Percentiles rank a stretch among this genome's conserved stretches.
Evolutionary conservation across 345 rosid species (phyloP).

Genomic region (Eucalyptus regnans): DNA sequence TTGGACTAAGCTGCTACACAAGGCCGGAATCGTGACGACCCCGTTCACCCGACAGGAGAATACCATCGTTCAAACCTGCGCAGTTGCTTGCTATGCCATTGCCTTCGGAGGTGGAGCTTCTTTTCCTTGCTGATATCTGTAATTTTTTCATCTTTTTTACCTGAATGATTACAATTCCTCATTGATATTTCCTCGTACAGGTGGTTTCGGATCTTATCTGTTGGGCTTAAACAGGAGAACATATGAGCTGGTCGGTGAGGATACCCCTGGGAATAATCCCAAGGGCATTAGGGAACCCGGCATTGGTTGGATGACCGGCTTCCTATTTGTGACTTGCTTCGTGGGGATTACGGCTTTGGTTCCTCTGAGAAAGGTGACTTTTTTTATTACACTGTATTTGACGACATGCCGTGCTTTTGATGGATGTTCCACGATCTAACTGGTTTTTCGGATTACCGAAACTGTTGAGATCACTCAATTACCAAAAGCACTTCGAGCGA

Average conservation of each 20-base stretch:
- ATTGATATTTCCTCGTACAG: conserved; percentile 9
- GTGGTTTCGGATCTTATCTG: conserved; percentile 93
- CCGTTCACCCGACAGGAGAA: conserved; percentile 95
- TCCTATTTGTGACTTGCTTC: conserved; percentile 30
- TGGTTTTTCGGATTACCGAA: neutral
- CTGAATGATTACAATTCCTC: neutral
- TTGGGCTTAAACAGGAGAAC: conserved; percentile 67
- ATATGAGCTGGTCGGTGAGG: conserved; percentile 54
- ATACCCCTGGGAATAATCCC: conserved; percentile 56
- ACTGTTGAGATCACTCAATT: neutral
- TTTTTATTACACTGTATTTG: neutral
- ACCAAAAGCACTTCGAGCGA: neutral
- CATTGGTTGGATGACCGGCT: conserved; percentile 40
- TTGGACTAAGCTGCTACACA: conserved; percentile 74
- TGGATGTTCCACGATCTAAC: neutral
- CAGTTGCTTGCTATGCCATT: conserved; percentile 90
- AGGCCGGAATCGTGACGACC: conserved; percentile 46
- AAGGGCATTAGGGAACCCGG: conserved; percentile 71
- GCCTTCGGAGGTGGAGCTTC: conserved; percentile 59
- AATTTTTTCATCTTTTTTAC: neutral
- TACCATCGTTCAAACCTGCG: conserved; percentile 84
- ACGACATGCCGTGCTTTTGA: neutral
- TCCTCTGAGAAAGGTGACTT: conserved; percentile 36
- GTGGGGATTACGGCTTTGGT: conserved; percentile 35
- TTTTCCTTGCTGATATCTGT: neutral